Conservation (phyloP, 2,329 filamentous ascomycete genomes). For the Pseudopyricularia cyperi region DNA sequence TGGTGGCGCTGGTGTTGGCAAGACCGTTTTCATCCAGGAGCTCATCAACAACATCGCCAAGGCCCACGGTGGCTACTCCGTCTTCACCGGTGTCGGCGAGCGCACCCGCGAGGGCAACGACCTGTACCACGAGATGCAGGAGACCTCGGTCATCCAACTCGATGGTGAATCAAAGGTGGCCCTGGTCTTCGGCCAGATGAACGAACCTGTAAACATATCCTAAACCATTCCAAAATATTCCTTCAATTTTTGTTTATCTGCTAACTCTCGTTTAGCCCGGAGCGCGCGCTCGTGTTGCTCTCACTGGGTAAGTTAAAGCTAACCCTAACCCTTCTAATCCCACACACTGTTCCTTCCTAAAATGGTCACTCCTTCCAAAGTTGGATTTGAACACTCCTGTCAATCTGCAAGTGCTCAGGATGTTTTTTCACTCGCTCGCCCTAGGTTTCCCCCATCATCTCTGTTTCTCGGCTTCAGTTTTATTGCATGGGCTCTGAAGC, state of each 20-base stretch:
- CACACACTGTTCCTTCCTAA: too few relatives aligned
- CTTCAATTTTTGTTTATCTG: too few relatives aligned
- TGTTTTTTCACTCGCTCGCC: too few relatives aligned
- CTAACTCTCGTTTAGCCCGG: too few relatives aligned
- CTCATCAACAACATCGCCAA: constrained; percentile 99
- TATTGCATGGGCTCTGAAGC: too few relatives aligned
- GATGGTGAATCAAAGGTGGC: constrained; percentile 99
- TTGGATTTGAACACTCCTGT: too few relatives aligned
- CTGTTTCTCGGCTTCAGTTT: too few relatives aligned
- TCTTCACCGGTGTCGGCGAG: constrained; percentile 99
- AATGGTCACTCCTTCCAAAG: too few relatives aligned
- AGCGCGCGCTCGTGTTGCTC: constrained; percentile 98
- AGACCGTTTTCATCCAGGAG: constrained; percentile 99
- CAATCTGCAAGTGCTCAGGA: too few relatives aligned
- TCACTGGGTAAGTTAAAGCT: constrained; percentile 50
- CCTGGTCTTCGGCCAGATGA: constrained; percentile 99
- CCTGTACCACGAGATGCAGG: constrained; percentile 99
- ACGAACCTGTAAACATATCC: too few relatives aligned
- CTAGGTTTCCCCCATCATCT: too few relatives aligned
- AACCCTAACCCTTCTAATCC: constrained; percentile 2
- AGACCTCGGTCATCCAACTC: constrained; percentile 98
- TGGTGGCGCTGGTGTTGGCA: constrained; percentile 99
- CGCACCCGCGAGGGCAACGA: constrained; percentile 99
- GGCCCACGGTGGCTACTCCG: constrained; percentile 99
- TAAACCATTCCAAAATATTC: too few relatives aligned